Percentiles rank a stretch among this genome's conserved stretches.
These are phyloP conservation scores for Colletotrichum chlorophyti DNA, from an alignment of 2,329 filamentous ascomycete species.

Conservation along the genomic window DNA sequence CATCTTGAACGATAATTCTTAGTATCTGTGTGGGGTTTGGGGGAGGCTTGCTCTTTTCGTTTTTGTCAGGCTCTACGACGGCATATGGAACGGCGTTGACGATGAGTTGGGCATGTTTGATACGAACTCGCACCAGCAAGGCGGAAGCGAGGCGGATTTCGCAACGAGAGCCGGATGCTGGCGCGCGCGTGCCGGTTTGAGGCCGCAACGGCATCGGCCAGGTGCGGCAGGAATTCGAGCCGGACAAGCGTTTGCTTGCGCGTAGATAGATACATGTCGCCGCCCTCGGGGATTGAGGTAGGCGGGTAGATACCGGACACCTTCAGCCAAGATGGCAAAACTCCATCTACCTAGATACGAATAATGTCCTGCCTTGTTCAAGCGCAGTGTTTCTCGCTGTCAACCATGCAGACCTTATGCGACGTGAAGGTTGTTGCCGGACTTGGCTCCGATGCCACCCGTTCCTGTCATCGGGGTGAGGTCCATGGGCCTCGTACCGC, in stretches of 20 bases:
- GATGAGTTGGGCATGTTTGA: neutral
- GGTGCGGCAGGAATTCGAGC: neutral
- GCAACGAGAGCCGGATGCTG: neutral
- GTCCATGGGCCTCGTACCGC: too few species aligned
- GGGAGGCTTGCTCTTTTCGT: neutral
- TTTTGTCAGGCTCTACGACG: constrained; percentile 11
- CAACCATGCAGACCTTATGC: neutral
- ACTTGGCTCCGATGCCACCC: too few species aligned
- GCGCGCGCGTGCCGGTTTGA: neutral
- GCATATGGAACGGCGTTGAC: constrained; percentile 27
- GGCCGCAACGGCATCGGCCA: neutral
- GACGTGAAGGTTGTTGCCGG: neutral
- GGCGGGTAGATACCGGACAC: neutral
- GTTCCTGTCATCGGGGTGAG: too few species aligned
- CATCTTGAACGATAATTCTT: constrained; percentile 25
- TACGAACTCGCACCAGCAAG: neutral
- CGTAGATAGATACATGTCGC: too few species aligned
- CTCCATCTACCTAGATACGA: constrained; percentile 9
- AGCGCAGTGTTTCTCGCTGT: neutral
- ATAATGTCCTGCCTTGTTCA: constrained; percentile 5
- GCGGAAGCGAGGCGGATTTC: neutral
- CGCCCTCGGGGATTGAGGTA: too few species aligned
- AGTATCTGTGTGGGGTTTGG: constrained; percentile 15
- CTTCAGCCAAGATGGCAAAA: neutral
- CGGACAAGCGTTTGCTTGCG: constrained; percentile 11